phyloP scores from a whole-genome alignment of 2,329 filamentous ascomycete species.

The Dothideomycetes sp. region DNA sequence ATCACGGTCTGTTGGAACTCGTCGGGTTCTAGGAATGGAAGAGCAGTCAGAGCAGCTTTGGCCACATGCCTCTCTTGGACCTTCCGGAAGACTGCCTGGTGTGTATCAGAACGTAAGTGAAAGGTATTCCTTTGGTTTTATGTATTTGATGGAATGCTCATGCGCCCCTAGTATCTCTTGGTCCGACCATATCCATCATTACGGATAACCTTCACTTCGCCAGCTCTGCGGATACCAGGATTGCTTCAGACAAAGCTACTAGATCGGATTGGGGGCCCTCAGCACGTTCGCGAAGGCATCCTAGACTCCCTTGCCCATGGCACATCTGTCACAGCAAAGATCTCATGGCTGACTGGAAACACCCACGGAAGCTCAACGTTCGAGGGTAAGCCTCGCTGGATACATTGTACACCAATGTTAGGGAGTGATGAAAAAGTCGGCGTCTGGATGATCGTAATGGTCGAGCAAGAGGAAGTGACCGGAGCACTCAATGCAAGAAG shows the following conservation, averaged over 20 bases:
- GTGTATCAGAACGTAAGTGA: conserved; percentile 26
- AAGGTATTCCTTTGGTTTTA: not conserved
- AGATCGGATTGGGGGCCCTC: conserved; percentile 30
- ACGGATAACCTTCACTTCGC: conserved; percentile 58
- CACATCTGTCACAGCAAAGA: conserved; percentile 31
- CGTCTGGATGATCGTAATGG: conserved; percentile 37
- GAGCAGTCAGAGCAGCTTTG: conserved; percentile 18
- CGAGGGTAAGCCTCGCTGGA: conserved; percentile 26
- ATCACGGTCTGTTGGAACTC: conserved; percentile 3
- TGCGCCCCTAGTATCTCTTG: conserved; percentile 43
- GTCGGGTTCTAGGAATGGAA: conserved; percentile 21
- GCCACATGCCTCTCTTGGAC: conserved; percentile 20
- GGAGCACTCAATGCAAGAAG: conserved; percentile 14
- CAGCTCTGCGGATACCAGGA: conserved; percentile 54
- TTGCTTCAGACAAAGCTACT: conserved; percentile 43
- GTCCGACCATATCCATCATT: conserved; percentile 55
- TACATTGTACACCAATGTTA: conserved; percentile 33
- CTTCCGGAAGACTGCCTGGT: conserved; percentile 23
- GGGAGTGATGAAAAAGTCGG: conserved; percentile 31
- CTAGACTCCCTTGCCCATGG: conserved; percentile 27
- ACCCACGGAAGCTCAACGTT: conserved; percentile 4
- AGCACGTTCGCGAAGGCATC: conserved; percentile 25
- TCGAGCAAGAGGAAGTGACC: conserved; percentile 26
- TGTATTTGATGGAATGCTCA: not conserved
- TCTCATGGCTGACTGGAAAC: conserved; percentile 25